These are phyloP conservation scores for Ustilago nuda DNA, from an alignment of 1,284 basidiomycete species.

Conservation along the genomic window DNA sequence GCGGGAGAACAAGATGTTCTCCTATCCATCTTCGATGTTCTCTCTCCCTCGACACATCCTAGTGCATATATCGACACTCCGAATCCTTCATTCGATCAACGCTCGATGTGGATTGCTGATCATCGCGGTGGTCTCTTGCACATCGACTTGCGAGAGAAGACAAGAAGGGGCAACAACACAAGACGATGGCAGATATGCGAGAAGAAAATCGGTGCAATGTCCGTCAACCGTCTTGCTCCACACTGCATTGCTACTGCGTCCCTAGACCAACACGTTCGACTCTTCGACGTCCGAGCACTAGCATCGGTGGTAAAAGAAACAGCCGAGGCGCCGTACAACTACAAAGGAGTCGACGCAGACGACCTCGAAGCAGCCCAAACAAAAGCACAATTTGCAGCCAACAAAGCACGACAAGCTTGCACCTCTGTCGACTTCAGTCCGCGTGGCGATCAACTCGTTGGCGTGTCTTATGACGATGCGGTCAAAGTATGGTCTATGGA, in stretches of 20 bases:
- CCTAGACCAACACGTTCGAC: constrained; percentile 62
- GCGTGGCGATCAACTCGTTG: constrained; percentile 57
- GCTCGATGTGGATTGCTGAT: constrained; percentile 67
- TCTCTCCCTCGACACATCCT: constrained; percentile 55
- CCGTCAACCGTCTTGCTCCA: constrained; percentile 56
- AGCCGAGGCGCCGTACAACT: constrained; percentile 49
- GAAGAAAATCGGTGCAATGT: constrained; percentile 67
- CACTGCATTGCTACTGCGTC: constrained; percentile 64
- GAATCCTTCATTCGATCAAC: constrained; percentile 47
- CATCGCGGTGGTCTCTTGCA: constrained; percentile 63
- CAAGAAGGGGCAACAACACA: constrained; percentile 25
- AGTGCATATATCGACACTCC: constrained; percentile 53
- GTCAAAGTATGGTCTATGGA: constrained; percentile 54
- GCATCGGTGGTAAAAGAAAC: constrained; percentile 37
- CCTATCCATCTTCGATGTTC: constrained; percentile 64
- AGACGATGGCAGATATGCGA: constrained; percentile 66
- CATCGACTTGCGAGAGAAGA: constrained; percentile 58
- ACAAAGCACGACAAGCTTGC: constrained; percentile 57
- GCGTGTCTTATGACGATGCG: constrained; percentile 64
- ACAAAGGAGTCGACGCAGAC: constrained; percentile 53
- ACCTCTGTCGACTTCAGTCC: constrained; percentile 66
- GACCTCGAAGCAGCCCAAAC: constrained; percentile 39
- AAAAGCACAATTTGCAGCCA: constrained; percentile 46
- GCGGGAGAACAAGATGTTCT: constrained; percentile 55
- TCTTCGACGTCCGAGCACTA: constrained; percentile 65